Conservation (phyloP, 1,139 yeast species). For the Yamadazyma buinensis region DNA sequence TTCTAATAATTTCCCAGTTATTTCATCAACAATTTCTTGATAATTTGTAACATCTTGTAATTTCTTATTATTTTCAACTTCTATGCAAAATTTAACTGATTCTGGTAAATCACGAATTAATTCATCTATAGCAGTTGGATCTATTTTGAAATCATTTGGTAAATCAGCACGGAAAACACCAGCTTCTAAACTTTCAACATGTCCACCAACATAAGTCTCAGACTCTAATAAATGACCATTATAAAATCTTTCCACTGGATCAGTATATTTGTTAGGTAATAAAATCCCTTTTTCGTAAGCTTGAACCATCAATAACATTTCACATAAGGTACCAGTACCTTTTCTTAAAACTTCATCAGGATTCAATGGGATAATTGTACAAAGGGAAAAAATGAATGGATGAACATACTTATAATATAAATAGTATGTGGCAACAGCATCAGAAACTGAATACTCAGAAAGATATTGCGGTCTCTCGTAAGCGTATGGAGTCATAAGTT, state of each 20-base stretch:
- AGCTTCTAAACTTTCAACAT: slow-evolving; percentile 95
- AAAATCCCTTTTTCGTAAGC: slow-evolving; percentile 77
- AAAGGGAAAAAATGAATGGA: slow-evolving; percentile 93
- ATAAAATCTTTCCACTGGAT: slow-evolving; percentile 88
- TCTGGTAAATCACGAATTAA: slow-evolving; percentile 66
- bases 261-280: slow-evolving; percentile 89
- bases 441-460: slow-evolving; percentile 97
- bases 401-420: slow-evolving; percentile 95
- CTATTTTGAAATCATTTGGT: slow-evolving; percentile 69
- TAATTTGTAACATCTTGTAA: slow-evolving; percentile 76
- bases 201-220: slow-evolving; percentile 99
- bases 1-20: slow-evolving; percentile 51
- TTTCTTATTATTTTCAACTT: slow-evolving; percentile 72
- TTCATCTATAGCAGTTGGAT: slow-evolving; percentile 80
- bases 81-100: slow-evolving; percentile 79
- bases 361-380: slow-evolving; percentile 91
- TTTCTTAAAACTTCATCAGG: slow-evolving; percentile 96
- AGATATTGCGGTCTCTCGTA: slow-evolving; percentile 86
- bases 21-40: slow-evolving; percentile 64
- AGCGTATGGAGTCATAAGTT: slow-evolving; percentile 96
- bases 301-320: slow-evolving; percentile 95
- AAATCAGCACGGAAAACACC: slow-evolving; percentile 95
- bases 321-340: slow-evolving; percentile 98
- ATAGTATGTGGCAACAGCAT: slow-evolving; percentile 98
- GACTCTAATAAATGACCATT: slow-evolving; percentile 92